Evolutionary conservation across 805 yeast genomes (phyloP), one percentile per base, ranked within the genome.

Genomic region (Saccharomycopsis babjevae): DNA sequence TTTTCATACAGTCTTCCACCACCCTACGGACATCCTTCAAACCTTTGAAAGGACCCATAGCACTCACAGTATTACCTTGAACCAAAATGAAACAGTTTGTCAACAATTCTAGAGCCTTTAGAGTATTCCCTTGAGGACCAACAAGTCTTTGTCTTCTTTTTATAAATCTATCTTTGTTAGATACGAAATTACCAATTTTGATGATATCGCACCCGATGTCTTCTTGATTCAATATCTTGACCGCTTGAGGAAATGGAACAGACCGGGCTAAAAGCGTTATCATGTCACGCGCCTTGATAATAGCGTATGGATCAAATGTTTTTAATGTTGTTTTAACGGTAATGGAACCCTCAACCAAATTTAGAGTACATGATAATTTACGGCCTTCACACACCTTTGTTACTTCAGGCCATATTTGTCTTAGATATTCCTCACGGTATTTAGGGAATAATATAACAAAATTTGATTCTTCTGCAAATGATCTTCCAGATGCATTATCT

Each of bases 1-100:
- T 94, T 70, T 81, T 84, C 99, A 94, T 94, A 74, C 98, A 94
- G 71, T 94, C 99, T 72, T 93, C 98, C 50, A 94, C 96, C 39
- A 94, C 91, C 70, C 98, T 82, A 74, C 98, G 83, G 7, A 90
- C 83, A 66, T 88, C 96, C 71, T 94, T 94, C 65, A 94, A 77
- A 6, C 98, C 98, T 71, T 88, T 90, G 76, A 77, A 92, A 32
- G 97, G 93, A 10, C 99, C 99, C 98, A 94, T 94, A 13, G 86
- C 93, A 59, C 97, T 83, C 3, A 94, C 99, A 1, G 99, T 94
- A 73, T 88, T 91, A 71, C 99, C 99, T 76, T 94, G 99, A 8
- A 94, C 99, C 63, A 94, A 79, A 66, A 94, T 88, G 72, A 93
- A 94, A 76, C 99, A 94, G 68, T 88, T 86, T n/a, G 99, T 94